Conservation (phyloP, 2,329 filamentous ascomycete species). For the Fusarium luffae region DNA sequence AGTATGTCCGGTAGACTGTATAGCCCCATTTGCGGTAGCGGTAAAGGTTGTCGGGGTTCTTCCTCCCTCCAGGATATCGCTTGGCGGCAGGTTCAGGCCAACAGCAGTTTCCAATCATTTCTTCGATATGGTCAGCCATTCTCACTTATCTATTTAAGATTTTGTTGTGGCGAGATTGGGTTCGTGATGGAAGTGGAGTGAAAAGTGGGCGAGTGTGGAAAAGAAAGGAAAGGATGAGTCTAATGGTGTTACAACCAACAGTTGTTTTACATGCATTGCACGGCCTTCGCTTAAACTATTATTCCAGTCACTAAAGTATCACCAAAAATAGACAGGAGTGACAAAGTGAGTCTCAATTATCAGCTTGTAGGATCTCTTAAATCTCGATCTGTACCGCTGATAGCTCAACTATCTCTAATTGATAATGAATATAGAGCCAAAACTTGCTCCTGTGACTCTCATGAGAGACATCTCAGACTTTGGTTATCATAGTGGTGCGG, state of each 20-base stretch:
- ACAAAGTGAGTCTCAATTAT: neutral
- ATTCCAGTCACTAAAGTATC: too few species aligned
- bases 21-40: neutral
- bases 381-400: rapidly evolving
- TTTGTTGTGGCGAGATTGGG: neutral
- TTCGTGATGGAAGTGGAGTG: neutral
- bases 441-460: neutral
- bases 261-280: neutral
- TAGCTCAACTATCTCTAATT: neutral
- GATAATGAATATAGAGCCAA: rapidly evolving
- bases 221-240: neutral
- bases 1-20: neutral
- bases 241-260: neutral
- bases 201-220: neutral
- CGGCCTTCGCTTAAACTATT: neutral
- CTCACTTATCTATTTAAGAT: too few species aligned
- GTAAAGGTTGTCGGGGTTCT: neutral
- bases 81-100: neutral
- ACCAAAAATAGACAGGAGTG: too few species aligned
- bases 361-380: rapidly evolving
- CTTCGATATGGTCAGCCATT: neutral
- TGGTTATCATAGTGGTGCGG: neutral
- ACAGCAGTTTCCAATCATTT: neutral
- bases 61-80: neutral
- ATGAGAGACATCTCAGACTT: neutral